Evolutionary conservation across 1,284 basidiomycete species (phyloP), one percentile per base, ranked within the genome.

Genomic region (Naganishia cerealis): DNA sequence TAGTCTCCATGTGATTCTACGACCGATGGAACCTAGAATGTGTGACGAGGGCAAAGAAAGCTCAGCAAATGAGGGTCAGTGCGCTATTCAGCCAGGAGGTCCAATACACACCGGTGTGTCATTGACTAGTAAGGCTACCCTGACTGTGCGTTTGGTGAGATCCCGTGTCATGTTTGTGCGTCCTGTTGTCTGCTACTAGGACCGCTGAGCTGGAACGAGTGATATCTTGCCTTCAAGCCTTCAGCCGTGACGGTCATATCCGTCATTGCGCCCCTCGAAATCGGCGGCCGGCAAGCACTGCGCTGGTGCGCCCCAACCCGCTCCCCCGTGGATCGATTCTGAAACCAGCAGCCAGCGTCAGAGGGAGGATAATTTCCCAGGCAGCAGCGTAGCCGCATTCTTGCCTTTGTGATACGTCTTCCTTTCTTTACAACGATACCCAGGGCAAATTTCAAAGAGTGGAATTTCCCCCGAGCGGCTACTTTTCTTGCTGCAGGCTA

Each of bases 121-220:
- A 67, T 76, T 77, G 40, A 82, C 70, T 15, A 81, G 73, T 24
- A 81, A 72, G 1, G 80, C 80, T 53, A 81, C 72, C 16, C 77
- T 70, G 33, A 80, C 71, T 5, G 72, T 74, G 29, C 67, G 59
- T 24, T 63, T 53, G 21, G 40, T 33, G n/a, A 29, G 4, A n/a
- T 46, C 33, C 21, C 33, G 40, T 29, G 57, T 43, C 57, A 59
- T 43, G 10, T 24, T 24, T 10, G 21, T 6, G 24, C 8, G 21
- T 1, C 6, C 29, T 33, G 6, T 33, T 33, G 29, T n/a, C 29
- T 33, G 29, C 29, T 33, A 6, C 2, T 33, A 33, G 29, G 2
- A 46, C 16, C 21, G n/a, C 21, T 50, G 46, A 46, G 1, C 43
- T 24, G 8, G 15, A 24, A 50, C 46, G 13, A 33, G 29, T 33